A percentile compares a stretch with the other conserved stretches of the same genome.
Evolutionary conservation across 106 monocot species (phyloP).

Genomic region (Gastrodia elata): DNA sequence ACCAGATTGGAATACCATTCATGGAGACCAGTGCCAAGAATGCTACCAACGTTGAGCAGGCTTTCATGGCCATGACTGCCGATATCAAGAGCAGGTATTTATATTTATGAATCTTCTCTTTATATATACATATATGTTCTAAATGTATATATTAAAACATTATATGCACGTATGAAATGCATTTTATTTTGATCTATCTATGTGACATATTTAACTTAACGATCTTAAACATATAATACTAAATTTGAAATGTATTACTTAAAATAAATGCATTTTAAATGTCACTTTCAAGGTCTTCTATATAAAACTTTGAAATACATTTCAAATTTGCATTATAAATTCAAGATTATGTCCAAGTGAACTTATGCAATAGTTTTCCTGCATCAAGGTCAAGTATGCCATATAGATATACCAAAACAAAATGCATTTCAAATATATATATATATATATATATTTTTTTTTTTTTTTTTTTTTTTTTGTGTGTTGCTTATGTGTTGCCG

Average conservation of each 20-base stretch:
- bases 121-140: not conserved
- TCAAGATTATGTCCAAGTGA: too few species aligned
- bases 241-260: not conserved
- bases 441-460: too few species aligned
- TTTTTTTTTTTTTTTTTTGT: too few species aligned
- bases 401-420: too few species aligned
- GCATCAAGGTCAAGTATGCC: too few species aligned
- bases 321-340: too few species aligned
- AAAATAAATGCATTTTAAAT: not conserved
- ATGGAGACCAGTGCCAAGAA: conserved; percentile 37
- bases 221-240: not conserved
- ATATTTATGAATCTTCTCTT: not conserved
- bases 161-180: not conserved
- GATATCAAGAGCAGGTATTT: conserved; percentile 24
- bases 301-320: too few species aligned
- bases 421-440: too few species aligned
- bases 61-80: conserved; percentile 39
- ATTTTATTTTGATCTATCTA: not conserved
- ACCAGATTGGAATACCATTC: conserved; percentile 41
- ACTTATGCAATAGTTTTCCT: too few species aligned
- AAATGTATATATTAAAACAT: not conserved
- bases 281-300: not conserved
- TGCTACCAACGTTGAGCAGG: conserved; percentile 35
- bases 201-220: not conserved
- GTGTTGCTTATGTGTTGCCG: too few species aligned